Conservation (phyloP, 2,329 filamentous ascomycete species). For the Didymella arachidicola region DNA sequence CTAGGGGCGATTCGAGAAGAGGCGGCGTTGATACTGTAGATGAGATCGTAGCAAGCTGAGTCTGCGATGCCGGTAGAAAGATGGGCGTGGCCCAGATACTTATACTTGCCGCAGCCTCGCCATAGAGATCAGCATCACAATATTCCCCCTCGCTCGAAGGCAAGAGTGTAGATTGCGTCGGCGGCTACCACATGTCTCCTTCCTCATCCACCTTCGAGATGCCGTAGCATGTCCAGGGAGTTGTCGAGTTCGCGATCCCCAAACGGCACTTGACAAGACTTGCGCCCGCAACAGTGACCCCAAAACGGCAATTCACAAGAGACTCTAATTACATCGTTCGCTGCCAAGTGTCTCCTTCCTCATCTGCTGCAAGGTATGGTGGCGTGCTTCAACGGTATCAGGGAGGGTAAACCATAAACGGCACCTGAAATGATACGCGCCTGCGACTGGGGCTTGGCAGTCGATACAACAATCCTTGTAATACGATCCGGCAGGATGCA, state of each 20-base stretch:
- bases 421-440: conserved; percentile 26
- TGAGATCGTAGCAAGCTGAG: conserved; percentile 34
- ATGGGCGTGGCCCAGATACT: conserved; percentile 20
- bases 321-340: conserved; percentile 15
- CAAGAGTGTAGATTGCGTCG: conserved; percentile 16
- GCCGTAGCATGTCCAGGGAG: conserved; percentile 15
- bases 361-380: conserved; percentile 23
- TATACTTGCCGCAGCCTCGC: conserved; percentile 26
- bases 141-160: conserved; percentile 12
- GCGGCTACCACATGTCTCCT: conserved; percentile 21
- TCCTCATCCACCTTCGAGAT: conserved; percentile 25
- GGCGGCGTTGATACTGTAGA: conserved; percentile 30
- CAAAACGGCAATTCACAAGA: not conserved
- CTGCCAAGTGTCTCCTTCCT: conserved; percentile 26
- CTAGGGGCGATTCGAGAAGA: conserved; percentile 35
- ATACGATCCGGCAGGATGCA: conserved; percentile 18
- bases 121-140: conserved; percentile 12
- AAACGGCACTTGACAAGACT: conserved; percentile 28
- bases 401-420: conserved; percentile 26
- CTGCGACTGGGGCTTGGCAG: conserved; percentile 16
- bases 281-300: conserved; percentile 6
- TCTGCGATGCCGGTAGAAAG: conserved; percentile 25
- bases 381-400: conserved; percentile 21
- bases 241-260: conserved; percentile 25
- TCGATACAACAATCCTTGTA: conserved; percentile 20